A percentile compares a stretch with the other conserved stretches of the same genome.
Conservation (phyloP, 129 eudicot genomes). For the Saposhnikovia divaricata region DNA sequence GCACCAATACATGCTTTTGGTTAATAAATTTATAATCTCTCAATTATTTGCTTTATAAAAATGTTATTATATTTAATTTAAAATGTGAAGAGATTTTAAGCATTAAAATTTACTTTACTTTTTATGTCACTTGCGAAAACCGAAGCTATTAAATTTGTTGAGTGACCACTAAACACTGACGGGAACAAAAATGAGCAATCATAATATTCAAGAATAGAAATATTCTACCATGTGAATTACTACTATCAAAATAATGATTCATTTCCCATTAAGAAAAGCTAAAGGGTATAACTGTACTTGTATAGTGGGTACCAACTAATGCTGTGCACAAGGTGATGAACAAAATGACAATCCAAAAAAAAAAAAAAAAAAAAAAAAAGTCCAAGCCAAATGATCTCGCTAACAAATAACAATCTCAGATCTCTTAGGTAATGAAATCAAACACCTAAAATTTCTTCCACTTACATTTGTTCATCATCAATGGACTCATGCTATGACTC, state of each 20-base stretch:
- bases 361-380: no score
- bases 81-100: background rate
- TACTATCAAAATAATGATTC: background rate
- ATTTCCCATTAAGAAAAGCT: background rate
- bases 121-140: background rate
- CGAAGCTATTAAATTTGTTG: background rate
- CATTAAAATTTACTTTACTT: background rate
- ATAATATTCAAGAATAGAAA: background rate
- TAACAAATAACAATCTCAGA: background rate
- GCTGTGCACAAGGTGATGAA: background rate
- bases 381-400: background rate
- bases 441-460: background rate
- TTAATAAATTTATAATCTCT: background rate
- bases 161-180: background rate
- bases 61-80: background rate
- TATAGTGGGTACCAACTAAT: background rate
- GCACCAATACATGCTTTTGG: background rate
- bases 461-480: slow-evolving; percentile 1
- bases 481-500: background rate
- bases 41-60: background rate
- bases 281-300: background rate
- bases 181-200: background rate
- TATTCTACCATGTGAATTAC: background rate
- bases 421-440: background rate
- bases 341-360: background rate